phyloP scores from a whole-genome alignment of 306 rosid genomes.

The Crotalaria pallida region DNA sequence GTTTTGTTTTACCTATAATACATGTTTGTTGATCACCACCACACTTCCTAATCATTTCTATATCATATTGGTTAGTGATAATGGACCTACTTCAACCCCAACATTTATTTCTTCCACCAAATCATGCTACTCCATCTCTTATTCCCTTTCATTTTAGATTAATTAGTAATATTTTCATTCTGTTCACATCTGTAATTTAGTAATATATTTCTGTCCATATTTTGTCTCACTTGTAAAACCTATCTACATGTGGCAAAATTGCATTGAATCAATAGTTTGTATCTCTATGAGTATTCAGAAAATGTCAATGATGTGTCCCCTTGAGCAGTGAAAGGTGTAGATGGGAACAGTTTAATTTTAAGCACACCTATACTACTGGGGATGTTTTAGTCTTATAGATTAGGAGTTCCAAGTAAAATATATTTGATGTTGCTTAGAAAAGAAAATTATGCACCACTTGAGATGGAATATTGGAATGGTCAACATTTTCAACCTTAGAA shows the following conservation, averaged over 20 bases:
- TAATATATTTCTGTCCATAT: slow-evolving; percentile 23
- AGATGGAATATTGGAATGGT: slow-evolving; percentile 36
- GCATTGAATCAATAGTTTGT: not conserved
- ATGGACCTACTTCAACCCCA: slow-evolving; percentile 33
- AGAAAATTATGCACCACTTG: not conserved
- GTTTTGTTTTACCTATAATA: slow-evolving; percentile 16
- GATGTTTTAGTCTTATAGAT: not conserved
- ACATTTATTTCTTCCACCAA: slow-evolving; percentile 29
- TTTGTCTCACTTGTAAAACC: not conserved
- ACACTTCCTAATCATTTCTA: slow-evolving; percentile 57
- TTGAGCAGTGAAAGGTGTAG: slow-evolving; percentile 3
- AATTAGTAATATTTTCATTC: slow-evolving; percentile 30
- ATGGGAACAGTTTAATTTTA: not conserved
- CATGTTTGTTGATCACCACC: slow-evolving; percentile 31
- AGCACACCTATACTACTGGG: not conserved
- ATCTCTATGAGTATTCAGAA: not conserved
- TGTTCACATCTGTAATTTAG: slow-evolving; percentile 19
- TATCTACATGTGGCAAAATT: not conserved
- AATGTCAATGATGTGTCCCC: not conserved
- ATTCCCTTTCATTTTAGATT: slow-evolving; percentile 21
- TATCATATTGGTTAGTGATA: slow-evolving; percentile 51
- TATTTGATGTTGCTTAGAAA: not conserved
- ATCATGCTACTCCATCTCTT: slow-evolving; percentile 56
- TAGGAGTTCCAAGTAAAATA: not conserved
- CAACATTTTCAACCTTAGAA: slow-evolving; percentile 20